A percentile compares a stretch with the other conserved stretches of the same genome.
Conservation (phyloP, 306 rosid genomes). For the Styphnolobium japonicum region DNA sequence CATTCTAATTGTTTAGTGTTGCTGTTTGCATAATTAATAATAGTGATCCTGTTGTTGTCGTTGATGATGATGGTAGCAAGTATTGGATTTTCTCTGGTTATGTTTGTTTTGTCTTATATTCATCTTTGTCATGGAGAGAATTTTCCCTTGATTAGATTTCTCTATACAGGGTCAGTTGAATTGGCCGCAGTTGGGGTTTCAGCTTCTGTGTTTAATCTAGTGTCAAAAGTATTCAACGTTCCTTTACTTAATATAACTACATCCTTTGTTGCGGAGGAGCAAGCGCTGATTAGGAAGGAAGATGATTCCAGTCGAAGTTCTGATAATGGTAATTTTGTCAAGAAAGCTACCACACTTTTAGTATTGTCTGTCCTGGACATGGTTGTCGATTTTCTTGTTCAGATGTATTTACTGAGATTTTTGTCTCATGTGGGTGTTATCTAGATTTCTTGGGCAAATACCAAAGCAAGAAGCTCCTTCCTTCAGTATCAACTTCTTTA, state of each 20-base stretch:
- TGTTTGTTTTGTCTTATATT: slow-evolving; percentile 15
- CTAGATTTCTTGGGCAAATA: slow-evolving; percentile 35
- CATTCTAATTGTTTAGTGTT: not conserved
- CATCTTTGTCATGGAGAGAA: not conserved
- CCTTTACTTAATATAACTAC: slow-evolving; percentile 86
- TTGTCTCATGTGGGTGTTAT: slow-evolving; percentile 23
- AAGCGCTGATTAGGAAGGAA: slow-evolving; percentile 46
- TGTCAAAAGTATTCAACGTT: slow-evolving; percentile 78
- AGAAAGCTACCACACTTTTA: not conserved
- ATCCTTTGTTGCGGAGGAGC: slow-evolving; percentile 94
- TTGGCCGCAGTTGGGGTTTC: slow-evolving; percentile 96
- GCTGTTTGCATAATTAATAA: not conserved
- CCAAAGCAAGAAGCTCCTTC: slow-evolving; percentile 60
- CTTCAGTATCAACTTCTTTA: slow-evolving; percentile 79
- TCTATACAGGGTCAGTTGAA: slow-evolving; percentile 73
- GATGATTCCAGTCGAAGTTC: slow-evolving; percentile 26
- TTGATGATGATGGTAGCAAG: not conserved
- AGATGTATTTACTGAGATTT: not conserved
- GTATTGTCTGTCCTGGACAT: not conserved
- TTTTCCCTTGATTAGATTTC: slow-evolving; percentile 16
- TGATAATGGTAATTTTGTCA: slow-evolving; percentile 38
- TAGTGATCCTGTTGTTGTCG: not conserved
- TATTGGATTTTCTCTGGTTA: not conserved
- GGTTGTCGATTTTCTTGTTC: slow-evolving; percentile 8
- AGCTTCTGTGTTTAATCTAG: slow-evolving; percentile 77